Evolutionary conservation across 805 yeast genomes (phyloP), one percentile per base, ranked within the genome.

Genomic region (Sugiyamaella chiloensis): DNA sequence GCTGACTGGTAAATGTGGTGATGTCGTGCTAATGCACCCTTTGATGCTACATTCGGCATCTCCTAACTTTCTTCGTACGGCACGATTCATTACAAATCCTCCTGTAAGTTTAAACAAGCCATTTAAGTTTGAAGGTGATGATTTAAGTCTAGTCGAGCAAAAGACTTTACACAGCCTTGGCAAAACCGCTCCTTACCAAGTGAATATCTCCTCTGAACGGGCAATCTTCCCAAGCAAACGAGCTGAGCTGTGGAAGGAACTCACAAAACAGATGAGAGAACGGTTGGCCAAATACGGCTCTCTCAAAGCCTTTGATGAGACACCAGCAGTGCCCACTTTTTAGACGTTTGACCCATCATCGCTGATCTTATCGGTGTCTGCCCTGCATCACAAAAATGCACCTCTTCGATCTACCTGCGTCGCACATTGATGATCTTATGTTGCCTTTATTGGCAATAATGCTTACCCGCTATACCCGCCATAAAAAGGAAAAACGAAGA

Each of bases 21-120:
- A 49, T 40, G 52, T 49, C 4, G 52, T 37, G 16, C 23, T 48
- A 12, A 49, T 51, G 36, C 54, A 51, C 19, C 54, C 54, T 2
- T 40, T 48, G 35, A 51, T 51, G 54, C 46, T 51, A 19, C 54
- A 51, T 20, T 29, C 54, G 1, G 51, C 46, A 11, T 51, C 54
- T 6, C 46, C 51, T 17, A 51, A 51, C 39, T 26, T 44, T 6
- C 19, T 50, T 42, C 24, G 54, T 11, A 40, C 51, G 26, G 49
- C 54, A 12, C 16, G 54, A 23, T 51, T 51, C 24, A 51, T 51
- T 35, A 30, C 54, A 7, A 51, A 51, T 27, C 54, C 54, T 2
- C 29, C 42, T n/a, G 47, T 50, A 30, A 51, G 54, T 40, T 26
- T 51, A 29, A 51, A 48, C 23, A 45, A 48, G 27, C 54, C 54